These are phyloP conservation scores for Xylariaceae sp. DNA, from an alignment of 2,329 filamentous ascomycete genomes.

Conservation along the genomic window DNA sequence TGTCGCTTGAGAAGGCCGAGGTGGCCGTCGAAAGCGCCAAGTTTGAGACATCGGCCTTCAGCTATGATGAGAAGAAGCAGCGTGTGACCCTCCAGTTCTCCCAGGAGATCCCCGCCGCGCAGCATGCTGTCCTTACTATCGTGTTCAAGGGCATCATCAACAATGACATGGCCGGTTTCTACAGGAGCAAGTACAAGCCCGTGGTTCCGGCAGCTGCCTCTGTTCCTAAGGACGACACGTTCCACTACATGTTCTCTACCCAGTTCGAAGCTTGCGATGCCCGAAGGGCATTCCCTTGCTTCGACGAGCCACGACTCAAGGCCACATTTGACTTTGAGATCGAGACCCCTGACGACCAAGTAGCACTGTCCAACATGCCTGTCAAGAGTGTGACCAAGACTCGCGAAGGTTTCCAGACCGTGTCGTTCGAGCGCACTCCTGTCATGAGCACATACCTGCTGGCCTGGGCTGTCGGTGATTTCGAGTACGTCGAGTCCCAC, in stretches of 20 bases:
- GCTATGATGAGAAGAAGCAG: slow-evolving; percentile 79
- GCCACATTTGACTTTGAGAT: slow-evolving; percentile 92
- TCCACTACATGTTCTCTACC: slow-evolving; percentile 79
- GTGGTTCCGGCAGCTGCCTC: slow-evolving; percentile 64
- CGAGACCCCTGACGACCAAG: slow-evolving; percentile 82
- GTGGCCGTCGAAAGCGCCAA: slow-evolving; percentile 55
- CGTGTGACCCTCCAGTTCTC: slow-evolving; percentile 73
- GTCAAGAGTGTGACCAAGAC: slow-evolving; percentile 62
- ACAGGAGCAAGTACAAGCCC: slow-evolving; percentile 90
- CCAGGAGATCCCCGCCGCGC: slow-evolving; percentile 61
- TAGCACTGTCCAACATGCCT: slow-evolving; percentile 93
- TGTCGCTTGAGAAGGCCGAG: slow-evolving; percentile 66
- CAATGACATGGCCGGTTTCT: slow-evolving; percentile 89
- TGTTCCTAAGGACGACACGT: slow-evolving; percentile 67
- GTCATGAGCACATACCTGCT: slow-evolving; percentile 89
- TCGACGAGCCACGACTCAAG: slow-evolving; percentile 96
- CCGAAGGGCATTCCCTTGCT: slow-evolving; percentile 91
- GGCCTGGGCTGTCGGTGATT: slow-evolving; percentile 93
- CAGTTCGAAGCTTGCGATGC: slow-evolving; percentile 98
- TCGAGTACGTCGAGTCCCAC: slow-evolving; percentile 90
- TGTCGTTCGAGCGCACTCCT: slow-evolving; percentile 78
- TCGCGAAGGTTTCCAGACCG: slow-evolving; percentile 61
- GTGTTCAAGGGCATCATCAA: slow-evolving; percentile 79
- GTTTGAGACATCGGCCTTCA: slow-evolving; percentile 61
- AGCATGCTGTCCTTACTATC: slow-evolving; percentile 62